A percentile compares a stretch with the other conserved stretches of the same genome.
Evolutionary conservation across 371 early-diverging fungal genomes (phyloP).

Genomic region (Funneliformis caledonium): DNA sequence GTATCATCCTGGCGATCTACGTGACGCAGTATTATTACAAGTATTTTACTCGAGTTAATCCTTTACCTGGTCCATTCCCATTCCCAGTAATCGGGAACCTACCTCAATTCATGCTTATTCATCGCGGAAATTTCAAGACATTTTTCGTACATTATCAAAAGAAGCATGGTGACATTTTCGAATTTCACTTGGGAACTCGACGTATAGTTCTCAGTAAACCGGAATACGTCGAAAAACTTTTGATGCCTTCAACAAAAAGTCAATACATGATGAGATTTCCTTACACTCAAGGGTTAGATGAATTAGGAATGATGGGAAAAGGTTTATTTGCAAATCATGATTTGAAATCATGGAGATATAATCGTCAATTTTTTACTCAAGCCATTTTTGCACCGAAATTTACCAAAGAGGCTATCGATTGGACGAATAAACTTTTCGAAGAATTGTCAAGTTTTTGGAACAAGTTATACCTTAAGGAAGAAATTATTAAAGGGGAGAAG

Average conservation of each 20-base stretch:
- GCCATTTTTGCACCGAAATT: neutral
- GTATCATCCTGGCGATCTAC: neutral
- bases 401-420: neutral
- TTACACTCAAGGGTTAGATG: slow-evolving; percentile 1
- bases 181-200: slow-evolving; percentile 18
- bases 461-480: neutral
- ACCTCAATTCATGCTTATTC: neutral
- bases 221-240: slow-evolving; percentile 19
- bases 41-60: slow-evolving; percentile 25
- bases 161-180: slow-evolving; percentile 37
- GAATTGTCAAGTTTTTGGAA: slow-evolving; percentile 18
- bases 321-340: slow-evolving; percentile 20
- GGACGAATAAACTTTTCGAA: neutral
- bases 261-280: neutral
- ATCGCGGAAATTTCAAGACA: neutral
- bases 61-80: slow-evolving; percentile 36
- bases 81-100: slow-evolving; percentile 17
- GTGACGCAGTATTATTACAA: slow-evolving; percentile 8
- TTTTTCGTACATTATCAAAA: neutral
- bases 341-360: slow-evolving; percentile 23
- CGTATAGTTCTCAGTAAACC: neutral
- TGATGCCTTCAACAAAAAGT: slow-evolving; percentile 17
- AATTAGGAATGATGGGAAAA: slow-evolving; percentile 10
- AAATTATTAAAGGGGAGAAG: neutral
- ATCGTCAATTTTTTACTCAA: slow-evolving; percentile 30